Base-by-base conservation (phyloP, 148 eudicot genomes). In the Persicaria maculosa region DNA sequence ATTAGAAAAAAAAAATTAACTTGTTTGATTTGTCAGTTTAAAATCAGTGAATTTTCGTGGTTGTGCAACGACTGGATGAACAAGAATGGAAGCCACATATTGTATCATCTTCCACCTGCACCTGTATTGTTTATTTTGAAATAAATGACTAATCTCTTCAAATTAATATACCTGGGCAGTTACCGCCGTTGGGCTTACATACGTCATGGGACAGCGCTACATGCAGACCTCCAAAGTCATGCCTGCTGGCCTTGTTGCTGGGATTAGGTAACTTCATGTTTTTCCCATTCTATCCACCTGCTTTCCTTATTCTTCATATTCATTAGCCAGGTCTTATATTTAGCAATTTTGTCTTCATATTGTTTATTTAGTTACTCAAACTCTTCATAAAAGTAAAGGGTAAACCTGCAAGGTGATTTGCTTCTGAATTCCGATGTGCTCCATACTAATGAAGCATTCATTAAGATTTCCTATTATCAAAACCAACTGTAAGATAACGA, bases 161-260 rank as follows among this genome's bases (percentile, higher is more conserved):
- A 81, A 71, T 76, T 73, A 10, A 47, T 76, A 15, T 78, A 36
- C 61, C 47, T 78, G 58, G 50, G 76, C 94, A 95, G 99, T 82
- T 79, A 81, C 81, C 75, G 99, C 99, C 46, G 79, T 82, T 64
- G 75, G 80, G 68, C 93, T 95, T 74, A 88, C 99, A 31, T 92
- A 80, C 79, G 84, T 88, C 74, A 92, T 95, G 99, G 97, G 93
- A 72, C 93, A 92, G 68, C 89, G 96, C 6, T 95, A 90, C 73
- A 75, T 87, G 86, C 83, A 89, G 78, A 88, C 97, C 71, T 84
- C 90, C 47, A 95, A 92, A 85, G 84, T 95, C 73, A 95, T 95
- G 99, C 99, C 99, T 48, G 91, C 99, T 76, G 99, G 99, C 70
- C 36, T 95, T 70, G 82, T 95, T 85, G 90, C 97, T 71, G 91